These are phyloP conservation scores for Diaporthe ilicicola DNA, from an alignment of 2,329 filamentous ascomycete species.

Conservation along the genomic window DNA sequence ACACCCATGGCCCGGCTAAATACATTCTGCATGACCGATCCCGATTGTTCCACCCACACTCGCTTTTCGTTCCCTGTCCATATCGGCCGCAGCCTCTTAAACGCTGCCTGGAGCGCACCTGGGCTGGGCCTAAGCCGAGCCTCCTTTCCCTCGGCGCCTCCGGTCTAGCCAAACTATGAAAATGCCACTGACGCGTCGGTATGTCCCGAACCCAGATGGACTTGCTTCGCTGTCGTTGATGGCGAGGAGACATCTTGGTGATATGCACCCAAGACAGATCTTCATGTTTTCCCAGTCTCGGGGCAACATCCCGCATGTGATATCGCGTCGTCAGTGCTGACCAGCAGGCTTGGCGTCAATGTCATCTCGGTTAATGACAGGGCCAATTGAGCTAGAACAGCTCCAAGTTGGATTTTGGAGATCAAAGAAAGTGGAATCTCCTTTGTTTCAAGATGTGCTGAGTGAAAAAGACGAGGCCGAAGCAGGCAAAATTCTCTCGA, in stretches of 20 bases:
- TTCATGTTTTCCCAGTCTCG: background rate
- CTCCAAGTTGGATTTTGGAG: background rate
- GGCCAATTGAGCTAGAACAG: background rate
- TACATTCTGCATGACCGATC: background rate
- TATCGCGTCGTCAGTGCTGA: background rate
- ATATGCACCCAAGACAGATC: background rate
- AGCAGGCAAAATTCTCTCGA: background rate
- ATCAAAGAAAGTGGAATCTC: no score
- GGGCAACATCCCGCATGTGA: no score
- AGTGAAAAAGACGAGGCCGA: no score
- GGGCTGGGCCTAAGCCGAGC: background rate
- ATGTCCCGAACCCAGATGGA: background rate
- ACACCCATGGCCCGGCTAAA: slow-evolving; percentile 2
- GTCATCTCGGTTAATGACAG: background rate
- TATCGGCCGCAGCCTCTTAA: background rate
- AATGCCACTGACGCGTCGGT: background rate
- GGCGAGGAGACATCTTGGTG: background rate
- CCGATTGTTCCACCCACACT: background rate
- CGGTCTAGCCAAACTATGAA: background rate
- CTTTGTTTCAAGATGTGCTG: background rate
- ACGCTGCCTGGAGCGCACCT: background rate
- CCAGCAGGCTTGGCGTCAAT: background rate
- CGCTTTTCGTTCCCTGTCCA: background rate
- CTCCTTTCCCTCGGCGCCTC: background rate
- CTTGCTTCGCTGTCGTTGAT: background rate